A percentile compares a stretch with the other conserved stretches of the same genome.
phyloP scores from a whole-genome alignment of 2,329 filamentous ascomycete species.

The Apiospora marii region DNA sequence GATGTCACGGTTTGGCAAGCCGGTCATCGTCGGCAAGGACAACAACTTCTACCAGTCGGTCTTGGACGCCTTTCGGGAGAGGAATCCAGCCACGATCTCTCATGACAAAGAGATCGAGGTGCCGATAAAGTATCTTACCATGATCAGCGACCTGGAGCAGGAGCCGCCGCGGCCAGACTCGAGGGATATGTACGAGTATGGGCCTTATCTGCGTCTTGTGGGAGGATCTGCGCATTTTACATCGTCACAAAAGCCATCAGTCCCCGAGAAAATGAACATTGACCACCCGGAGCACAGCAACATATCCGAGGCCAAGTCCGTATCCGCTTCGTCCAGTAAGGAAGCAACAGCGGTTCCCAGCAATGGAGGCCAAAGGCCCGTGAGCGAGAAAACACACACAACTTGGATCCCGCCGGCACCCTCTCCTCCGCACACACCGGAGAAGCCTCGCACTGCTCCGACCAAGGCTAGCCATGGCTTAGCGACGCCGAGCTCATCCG shows the following conservation, averaged over 20 bases:
- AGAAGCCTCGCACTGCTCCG: too few relatives aligned
- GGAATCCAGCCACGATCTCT: background rate
- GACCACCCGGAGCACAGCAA: background rate
- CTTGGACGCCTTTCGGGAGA: constrained; percentile 16
- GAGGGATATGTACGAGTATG: background rate
- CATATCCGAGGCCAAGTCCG: too few relatives aligned
- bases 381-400: background rate
- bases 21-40: background rate
- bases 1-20: constrained; percentile 4
- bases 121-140: background rate
- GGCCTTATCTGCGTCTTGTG: background rate
- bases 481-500: background rate
- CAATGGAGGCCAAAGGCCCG: background rate
- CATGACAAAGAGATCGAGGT: background rate
- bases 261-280: too few relatives aligned
- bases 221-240: too few relatives aligned
- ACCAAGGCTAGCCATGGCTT: background rate
- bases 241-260: background rate
- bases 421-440: background rate
- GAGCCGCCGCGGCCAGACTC: background rate
- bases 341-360: background rate
- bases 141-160: background rate
- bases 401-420: too few relatives aligned
- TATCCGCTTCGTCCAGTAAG: too few relatives aligned
- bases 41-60: constrained; percentile 9